A percentile compares a stretch with the other conserved stretches of the same genome.
Conservation (phyloP, 768 basidiomycete species). For the Holtermanniella nyarrowii region DNA sequence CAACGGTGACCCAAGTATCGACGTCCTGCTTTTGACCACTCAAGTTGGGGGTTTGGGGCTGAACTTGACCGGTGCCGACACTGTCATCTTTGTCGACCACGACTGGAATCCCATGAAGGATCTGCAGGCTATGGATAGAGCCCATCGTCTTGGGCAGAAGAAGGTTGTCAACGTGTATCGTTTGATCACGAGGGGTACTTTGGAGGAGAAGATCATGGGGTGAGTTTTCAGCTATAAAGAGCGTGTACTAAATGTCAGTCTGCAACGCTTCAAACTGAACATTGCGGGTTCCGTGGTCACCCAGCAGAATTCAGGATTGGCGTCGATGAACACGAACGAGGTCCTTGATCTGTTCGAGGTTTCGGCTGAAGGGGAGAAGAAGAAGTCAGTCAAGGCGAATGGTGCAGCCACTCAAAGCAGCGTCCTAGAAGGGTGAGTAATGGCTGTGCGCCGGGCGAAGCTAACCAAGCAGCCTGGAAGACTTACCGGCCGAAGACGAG, state of each 20-base stretch:
- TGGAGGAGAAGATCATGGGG: constrained; percentile 99
- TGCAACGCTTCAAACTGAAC: constrained; percentile 98
- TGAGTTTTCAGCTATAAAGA: constrained; percentile 46
- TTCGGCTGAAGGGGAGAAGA: constrained; percentile 55
- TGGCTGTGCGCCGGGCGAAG: background rate
- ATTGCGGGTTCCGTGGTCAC: constrained; percentile 95
- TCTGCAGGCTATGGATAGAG: constrained; percentile 97
- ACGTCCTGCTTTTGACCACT: constrained; percentile 87
- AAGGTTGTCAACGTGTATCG: constrained; percentile 98
- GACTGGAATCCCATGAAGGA: constrained; percentile 99
- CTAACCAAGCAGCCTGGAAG: constrained; percentile 51
- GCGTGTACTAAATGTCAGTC: constrained; percentile 44
- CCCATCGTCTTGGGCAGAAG: constrained; percentile 96
- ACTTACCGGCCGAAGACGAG: constrained; percentile 83
- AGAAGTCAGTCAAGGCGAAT: constrained; percentile 36
- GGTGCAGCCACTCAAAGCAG: constrained; percentile 67
- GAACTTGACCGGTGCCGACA: constrained; percentile 94
- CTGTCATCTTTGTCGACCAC: constrained; percentile 98
- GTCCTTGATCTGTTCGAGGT: constrained; percentile 80
- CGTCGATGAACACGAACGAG: constrained; percentile 94
- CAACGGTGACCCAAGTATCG: constrained; percentile 94
- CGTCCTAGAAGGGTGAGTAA: constrained; percentile 57
- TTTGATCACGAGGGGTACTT: constrained; percentile 86
- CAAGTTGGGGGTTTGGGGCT: constrained; percentile 93
- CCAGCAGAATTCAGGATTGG: constrained; percentile 87